Evolutionary conservation across 257 asterid species (phyloP), one percentile per base, ranked within the genome.

Genomic region (Ehretia macrophylla): DNA sequence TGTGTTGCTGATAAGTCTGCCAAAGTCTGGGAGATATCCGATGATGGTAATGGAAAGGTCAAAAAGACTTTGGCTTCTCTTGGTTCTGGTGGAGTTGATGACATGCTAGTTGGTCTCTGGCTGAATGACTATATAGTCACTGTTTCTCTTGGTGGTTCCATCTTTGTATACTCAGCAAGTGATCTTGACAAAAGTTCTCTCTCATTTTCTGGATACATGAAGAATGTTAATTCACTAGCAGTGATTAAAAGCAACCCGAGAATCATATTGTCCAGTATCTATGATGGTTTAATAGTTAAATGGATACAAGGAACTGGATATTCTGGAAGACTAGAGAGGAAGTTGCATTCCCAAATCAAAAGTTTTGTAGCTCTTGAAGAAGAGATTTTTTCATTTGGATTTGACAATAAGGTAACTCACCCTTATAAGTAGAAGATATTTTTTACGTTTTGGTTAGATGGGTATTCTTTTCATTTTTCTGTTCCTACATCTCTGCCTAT

Each of bases 21-120:
- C n/a, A 23, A 92, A 92, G 83, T 92, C 66, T 92, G 99, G 99
- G 99, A 86, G 55, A 84, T 92, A 68, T 69, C 91, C 47, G 95
- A 73, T 44, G 95, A 84, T 75, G 83, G 82, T 66, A 83, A 67
- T 14, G 99, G 99, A 66, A 75, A 46, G 32, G 86, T 88, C 79
- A 83, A 72, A 72, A 88, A 77, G 68, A 86, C 97, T 51, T 71
- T 84, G 77, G 58, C 80, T 14, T 68, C 89, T 67, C 85, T 94
- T 59, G 91, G 94, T 72, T 84, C 97, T 58, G 96, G 97, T 65
- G 99, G 96, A 75, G 95, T 92, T 50, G 97, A 92, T 53, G 97
- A 88, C 77, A 92, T 92, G 99, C 66, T 92, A 63, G 91, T 92
- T 66, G 82, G 97, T 77, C 95, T 92, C 21, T 92, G 99, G 99